phyloP scores from a whole-genome alignment of 306 rosid genomes.

The Leucaena leucocephala region DNA sequence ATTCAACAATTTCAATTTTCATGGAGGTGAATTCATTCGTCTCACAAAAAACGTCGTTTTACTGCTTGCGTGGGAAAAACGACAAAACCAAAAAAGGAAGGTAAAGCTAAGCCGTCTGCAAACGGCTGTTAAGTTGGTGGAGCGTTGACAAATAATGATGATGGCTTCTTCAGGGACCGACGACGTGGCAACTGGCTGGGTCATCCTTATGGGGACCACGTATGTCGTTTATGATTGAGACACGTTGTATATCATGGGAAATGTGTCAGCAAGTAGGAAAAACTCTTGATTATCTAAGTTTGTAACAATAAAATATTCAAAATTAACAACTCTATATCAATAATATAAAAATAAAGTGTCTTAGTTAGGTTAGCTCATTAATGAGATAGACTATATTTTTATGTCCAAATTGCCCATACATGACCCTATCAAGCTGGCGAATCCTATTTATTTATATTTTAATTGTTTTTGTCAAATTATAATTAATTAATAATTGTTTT shows the following conservation, averaged over 20 bases:
- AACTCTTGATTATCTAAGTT: not conserved
- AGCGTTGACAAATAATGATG: not conserved
- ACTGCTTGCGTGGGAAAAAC: conserved; percentile 7
- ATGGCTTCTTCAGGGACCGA: not conserved
- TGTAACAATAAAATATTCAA: not conserved
- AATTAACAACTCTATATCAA: not conserved
- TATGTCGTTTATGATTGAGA: not conserved
- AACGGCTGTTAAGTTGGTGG: not conserved
- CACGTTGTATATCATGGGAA: not conserved
- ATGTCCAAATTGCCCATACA: conserved; percentile 11
- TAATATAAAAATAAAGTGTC: not conserved
- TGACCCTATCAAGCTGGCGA: not conserved
- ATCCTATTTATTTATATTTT: not conserved
- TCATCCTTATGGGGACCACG: not conserved
- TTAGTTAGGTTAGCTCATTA: not conserved
- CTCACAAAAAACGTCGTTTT: not conserved
- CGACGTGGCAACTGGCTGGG: not conserved
- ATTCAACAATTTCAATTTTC: not conserved
- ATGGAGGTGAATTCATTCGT: not conserved
- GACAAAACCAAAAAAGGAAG: not conserved
- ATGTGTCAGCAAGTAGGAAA: conserved; percentile 1
- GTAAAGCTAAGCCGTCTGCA: not conserved
- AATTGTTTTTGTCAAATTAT: not conserved
- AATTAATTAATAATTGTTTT: too few species aligned
- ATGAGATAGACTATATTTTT: not conserved